Percentiles rank a stretch among this genome's conserved stretches.
These are phyloP conservation scores for Suhomyces pyralidae DNA, from an alignment of 805 yeast species.

Conservation along the genomic window DNA sequence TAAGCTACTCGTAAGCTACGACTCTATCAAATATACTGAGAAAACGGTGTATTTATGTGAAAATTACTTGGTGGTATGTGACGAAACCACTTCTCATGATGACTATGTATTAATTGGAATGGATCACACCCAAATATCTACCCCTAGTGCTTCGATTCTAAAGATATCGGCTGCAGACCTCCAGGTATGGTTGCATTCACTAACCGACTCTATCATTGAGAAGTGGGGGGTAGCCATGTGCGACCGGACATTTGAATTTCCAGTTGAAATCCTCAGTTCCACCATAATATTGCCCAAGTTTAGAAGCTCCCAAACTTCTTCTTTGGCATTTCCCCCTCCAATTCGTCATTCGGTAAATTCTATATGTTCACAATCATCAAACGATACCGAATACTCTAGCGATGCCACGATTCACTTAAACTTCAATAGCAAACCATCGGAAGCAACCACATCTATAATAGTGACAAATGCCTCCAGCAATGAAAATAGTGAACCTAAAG, in stretches of 20 bases:
- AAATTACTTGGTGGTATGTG: slow-evolving; percentile 29
- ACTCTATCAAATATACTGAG: slow-evolving; percentile 6
- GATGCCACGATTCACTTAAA: background rate
- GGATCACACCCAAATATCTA: slow-evolving; percentile 5
- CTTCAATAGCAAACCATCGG: background rate
- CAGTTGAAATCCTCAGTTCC: slow-evolving; percentile 35
- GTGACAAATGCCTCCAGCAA: background rate
- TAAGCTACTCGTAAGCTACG: slow-evolving; percentile 22
- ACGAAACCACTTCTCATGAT: slow-evolving; percentile 5
- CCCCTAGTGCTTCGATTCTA: slow-evolving; percentile 24
- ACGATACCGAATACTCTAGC: background rate
- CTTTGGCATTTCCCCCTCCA: background rate
- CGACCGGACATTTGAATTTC: slow-evolving; percentile 30
- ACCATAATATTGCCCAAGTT: slow-evolving; percentile 19
- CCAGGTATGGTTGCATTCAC: slow-evolving; percentile 26
- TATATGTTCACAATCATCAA: background rate
- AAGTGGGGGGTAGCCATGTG: slow-evolving; percentile 44
- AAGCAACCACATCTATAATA: background rate
- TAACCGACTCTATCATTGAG: slow-evolving; percentile 31
- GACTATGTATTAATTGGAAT: slow-evolving; percentile 10
- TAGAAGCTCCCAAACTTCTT: background rate
- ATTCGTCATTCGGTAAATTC: background rate
- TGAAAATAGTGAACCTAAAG: background rate
- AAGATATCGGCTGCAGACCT: slow-evolving; percentile 12
- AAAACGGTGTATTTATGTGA: slow-evolving; percentile 32